Percentiles rank a stretch among this genome's conserved stretches.
Evolutionary conservation across 371 early-diverging fungal genomes (phyloP).

Genomic region (Lichtheimia hyalospora): DNA sequence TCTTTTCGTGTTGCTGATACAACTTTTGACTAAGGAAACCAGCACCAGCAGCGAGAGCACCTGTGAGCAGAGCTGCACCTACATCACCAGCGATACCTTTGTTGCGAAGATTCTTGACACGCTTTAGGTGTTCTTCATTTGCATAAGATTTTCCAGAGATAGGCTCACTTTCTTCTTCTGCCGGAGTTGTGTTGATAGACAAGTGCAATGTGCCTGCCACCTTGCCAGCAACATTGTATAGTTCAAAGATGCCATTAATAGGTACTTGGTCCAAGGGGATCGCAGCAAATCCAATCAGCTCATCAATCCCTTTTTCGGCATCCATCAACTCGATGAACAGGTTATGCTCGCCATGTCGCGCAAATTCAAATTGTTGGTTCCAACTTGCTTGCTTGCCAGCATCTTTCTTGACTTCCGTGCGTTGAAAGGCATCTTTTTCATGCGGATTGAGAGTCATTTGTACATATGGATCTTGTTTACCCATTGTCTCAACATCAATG

Average conservation of each 20-base stretch:
- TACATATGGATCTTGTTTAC: constrained; percentile 59
- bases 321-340: constrained; percentile 59
- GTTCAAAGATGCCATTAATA: constrained; percentile 49
- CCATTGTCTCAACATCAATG: constrained; percentile 37
- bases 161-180: constrained; percentile 21
- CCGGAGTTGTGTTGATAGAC: constrained; percentile 23
- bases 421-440: constrained; percentile 47
- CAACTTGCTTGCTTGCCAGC: constrained; percentile 52
- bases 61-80: constrained; percentile 45
- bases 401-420: constrained; percentile 55
- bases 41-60: constrained; percentile 48
- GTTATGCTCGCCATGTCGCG: constrained; percentile 47
- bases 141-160: constrained; percentile 49
- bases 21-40: constrained; percentile 52
- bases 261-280: constrained; percentile 59
- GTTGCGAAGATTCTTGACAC: constrained; percentile 45
- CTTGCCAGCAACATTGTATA: constrained; percentile 48
- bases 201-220: constrained; percentile 47
- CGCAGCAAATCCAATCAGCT: constrained; percentile 57
- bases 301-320: constrained; percentile 43
- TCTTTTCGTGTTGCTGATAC: constrained; percentile 30
- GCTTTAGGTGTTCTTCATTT: constrained; percentile 42
- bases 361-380: constrained; percentile 54
- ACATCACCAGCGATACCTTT: constrained; percentile 46
- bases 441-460: constrained; percentile 46